phyloP scores from a whole-genome alignment of 2,329 filamentous ascomycete species.

The Aphanocladium album region DNA sequence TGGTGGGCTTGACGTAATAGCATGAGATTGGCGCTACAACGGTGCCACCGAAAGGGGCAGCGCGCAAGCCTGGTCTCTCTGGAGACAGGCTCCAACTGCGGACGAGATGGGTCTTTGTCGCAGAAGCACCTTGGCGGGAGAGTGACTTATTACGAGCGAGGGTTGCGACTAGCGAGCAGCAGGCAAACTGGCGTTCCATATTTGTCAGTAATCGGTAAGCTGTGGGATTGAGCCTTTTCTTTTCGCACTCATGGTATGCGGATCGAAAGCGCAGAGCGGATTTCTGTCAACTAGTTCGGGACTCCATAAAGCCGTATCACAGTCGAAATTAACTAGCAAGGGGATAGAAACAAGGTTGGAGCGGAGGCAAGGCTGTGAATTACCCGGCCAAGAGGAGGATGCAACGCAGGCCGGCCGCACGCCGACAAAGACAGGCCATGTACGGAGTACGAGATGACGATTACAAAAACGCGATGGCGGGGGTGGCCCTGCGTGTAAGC shows the following conservation, averaged over 20 bases:
- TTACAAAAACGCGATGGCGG: not conserved
- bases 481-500: not conserved
- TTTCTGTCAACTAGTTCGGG: no score
- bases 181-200: not conserved
- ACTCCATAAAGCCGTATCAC: not conserved
- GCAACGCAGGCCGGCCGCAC: not conserved
- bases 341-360: not conserved
- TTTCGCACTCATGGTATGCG: no score
- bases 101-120: no score
- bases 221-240: not conserved
- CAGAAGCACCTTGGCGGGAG: no score
- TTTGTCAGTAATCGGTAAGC: not conserved
- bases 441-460: not conserved
- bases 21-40: not conserved
- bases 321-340: not conserved
- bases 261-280: no score
- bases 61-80: not conserved
- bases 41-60: not conserved
- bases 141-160: no score
- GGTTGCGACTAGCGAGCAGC: no score
- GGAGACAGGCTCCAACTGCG: not conserved
- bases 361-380: not conserved
- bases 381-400: not conserved
- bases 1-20: conserved; percentile 5
- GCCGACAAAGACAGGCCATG: not conserved